These are phyloP conservation scores for Ogataea sp. DNA, from an alignment of 805 yeast genomes.

Conservation along the genomic window DNA sequence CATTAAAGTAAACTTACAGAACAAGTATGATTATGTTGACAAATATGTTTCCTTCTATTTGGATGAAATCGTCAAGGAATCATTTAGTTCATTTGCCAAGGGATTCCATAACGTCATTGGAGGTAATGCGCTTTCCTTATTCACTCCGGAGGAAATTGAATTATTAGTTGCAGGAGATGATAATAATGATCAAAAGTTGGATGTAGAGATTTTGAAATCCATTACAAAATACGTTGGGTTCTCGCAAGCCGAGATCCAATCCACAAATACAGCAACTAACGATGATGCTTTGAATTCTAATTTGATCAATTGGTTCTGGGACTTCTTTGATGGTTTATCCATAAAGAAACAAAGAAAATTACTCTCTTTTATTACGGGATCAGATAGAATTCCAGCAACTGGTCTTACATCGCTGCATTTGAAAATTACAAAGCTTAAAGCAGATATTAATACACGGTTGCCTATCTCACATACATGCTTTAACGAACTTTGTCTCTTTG, in stretches of 20 bases:
- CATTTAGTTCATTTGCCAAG: conserved; percentile 47
- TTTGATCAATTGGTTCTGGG: conserved; percentile 83
- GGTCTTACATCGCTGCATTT: conserved; percentile 74
- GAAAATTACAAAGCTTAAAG: conserved; percentile 47
- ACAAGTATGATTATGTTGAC: conserved; percentile 53
- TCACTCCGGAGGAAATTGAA: conserved; percentile 77
- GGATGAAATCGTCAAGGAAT: conserved; percentile 41
- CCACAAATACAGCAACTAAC: too few relatives aligned
- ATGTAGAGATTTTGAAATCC: conserved; percentile 55
- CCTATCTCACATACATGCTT: conserved; percentile 95
- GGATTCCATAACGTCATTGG: conserved; percentile 78
- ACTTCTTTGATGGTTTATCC: conserved; percentile 43
- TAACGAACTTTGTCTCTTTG: conserved; percentile 75
- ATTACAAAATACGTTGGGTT: conserved; percentile 74
- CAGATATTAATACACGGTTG: conserved; percentile 33
- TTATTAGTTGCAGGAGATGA: conserved; percentile 73
- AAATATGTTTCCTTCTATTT: conserved; percentile 56
- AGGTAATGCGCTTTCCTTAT: conserved; percentile 71
- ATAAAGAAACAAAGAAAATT: conserved; percentile 50
- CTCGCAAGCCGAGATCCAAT: too few relatives aligned
- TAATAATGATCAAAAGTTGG: conserved; percentile 38
- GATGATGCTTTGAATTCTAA: too few relatives aligned
- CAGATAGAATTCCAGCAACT: conserved; percentile 88
- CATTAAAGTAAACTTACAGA: conserved; percentile 47
- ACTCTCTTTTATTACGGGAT: conserved; percentile 77